Evolutionary conservation across 805 yeast genomes (phyloP).

Genomic region (Tetrapisispora arboricola): DNA sequence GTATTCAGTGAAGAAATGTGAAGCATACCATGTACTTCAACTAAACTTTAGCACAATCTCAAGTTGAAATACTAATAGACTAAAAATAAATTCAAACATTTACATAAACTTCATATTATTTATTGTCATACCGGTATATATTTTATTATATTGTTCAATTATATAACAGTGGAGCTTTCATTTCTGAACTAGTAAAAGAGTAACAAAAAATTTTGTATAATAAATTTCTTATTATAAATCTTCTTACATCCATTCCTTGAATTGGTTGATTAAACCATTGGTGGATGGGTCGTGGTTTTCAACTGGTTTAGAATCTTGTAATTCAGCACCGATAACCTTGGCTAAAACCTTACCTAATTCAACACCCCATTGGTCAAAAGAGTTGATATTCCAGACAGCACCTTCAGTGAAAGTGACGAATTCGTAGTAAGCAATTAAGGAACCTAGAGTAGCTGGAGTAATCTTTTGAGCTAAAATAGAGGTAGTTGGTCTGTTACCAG

Average conservation of each 20-base stretch:
- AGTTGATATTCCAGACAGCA: constrained; percentile 98
- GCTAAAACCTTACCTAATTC: constrained; percentile 98
- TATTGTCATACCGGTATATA: background rate
- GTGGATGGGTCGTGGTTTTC: constrained; percentile 82
- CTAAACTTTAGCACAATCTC: too few relatives aligned
- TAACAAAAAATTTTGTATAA: background rate
- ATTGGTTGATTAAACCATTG: constrained; percentile 86
- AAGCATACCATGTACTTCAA: background rate
- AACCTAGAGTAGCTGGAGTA: constrained; percentile 93
- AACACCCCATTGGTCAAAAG: constrained; percentile 99
- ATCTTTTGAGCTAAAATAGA: constrained; percentile 91
- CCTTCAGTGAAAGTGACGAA: constrained; percentile 97
- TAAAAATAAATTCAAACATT: too few relatives aligned
- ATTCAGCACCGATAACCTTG: constrained; percentile 86
- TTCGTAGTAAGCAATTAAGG: constrained; percentile 96
- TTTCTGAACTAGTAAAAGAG: background rate
- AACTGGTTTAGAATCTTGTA: constrained; percentile 50
- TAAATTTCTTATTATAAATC: background rate
- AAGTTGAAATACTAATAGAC: too few relatives aligned
- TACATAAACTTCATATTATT: constrained; percentile 3
- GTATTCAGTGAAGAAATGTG: background rate
- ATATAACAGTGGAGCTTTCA: background rate
- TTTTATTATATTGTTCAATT: background rate
- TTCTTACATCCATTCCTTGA: constrained; percentile 64
- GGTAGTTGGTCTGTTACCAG: constrained; percentile 98